phyloP scores from a whole-genome alignment of 352 stramenopile species.

The Phytophthora meadii region DNA sequence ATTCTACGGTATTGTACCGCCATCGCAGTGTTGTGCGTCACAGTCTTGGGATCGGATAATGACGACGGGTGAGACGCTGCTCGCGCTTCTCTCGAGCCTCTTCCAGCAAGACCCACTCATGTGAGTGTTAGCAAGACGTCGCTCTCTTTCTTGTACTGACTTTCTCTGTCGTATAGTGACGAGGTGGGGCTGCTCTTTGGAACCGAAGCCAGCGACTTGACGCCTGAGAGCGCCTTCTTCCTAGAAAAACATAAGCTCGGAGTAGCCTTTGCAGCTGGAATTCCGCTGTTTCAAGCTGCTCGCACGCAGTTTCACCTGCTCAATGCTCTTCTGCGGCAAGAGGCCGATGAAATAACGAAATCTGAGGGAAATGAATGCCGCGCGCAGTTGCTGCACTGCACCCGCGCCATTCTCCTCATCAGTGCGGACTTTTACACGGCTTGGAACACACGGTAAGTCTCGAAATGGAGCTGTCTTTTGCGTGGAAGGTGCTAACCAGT shows the following conservation, averaged over 20 bases:
- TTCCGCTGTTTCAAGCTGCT: conserved; percentile 61
- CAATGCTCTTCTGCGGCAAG: conserved; percentile 37
- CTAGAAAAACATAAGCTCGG: conserved; percentile 83
- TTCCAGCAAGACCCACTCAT: conserved; percentile 76
- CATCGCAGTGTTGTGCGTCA: too few species aligned
- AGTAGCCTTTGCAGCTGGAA: conserved; percentile 62
- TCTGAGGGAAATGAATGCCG: conserved; percentile 12
- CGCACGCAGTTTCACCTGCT: conserved; percentile 60
- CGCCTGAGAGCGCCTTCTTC: conserved; percentile 63
- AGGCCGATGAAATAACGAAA: conserved; percentile 7
- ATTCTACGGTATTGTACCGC: too few species aligned
- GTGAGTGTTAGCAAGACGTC: conserved; percentile 30
- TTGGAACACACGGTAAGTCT: conserved; percentile 74
- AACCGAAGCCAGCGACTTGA: conserved; percentile 51
- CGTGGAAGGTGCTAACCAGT: conserved; percentile 3
- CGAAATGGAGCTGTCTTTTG: neutral
- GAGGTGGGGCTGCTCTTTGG: conserved; percentile 79
- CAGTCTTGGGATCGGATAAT: conserved; percentile 5
- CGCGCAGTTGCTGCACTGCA: conserved; percentile 54
- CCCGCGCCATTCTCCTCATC: conserved; percentile 74
- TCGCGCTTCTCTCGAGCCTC: conserved; percentile 47
- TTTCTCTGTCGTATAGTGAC: conserved; percentile 45
- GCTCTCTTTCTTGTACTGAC: neutral
- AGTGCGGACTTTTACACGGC: conserved; percentile 87
- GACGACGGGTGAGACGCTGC: conserved; percentile 37